phyloP scores from a whole-genome alignment of 495 filamentous ascomycete species.

The Jackrogersella multiformis region DNA sequence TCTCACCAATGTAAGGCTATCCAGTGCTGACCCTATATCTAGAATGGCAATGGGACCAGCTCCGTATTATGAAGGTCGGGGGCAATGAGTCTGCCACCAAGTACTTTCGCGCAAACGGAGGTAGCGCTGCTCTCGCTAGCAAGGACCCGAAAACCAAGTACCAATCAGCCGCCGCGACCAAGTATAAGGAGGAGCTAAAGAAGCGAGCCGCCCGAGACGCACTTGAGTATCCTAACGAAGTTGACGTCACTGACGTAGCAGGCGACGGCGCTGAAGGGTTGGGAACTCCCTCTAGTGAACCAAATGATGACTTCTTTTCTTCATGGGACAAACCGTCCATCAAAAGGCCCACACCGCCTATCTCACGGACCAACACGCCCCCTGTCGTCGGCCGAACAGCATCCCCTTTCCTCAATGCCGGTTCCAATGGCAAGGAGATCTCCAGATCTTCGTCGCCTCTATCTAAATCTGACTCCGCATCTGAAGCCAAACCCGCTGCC shows the following conservation, averaged over 20 bases:
- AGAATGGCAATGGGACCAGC: constrained; percentile 99
- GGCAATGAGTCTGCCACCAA: constrained; percentile 98
- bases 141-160: constrained; percentile 98
- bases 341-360: constrained; percentile 93
- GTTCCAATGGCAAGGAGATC: constrained; percentile 72
- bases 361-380: constrained; percentile 89
- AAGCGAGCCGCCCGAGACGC: constrained; percentile 81
- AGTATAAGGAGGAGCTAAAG: constrained; percentile 96
- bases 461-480: constrained; percentile 60
- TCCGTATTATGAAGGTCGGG: constrained; percentile 97
- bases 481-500: constrained; percentile 59
- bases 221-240: constrained; percentile 85
- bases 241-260: constrained; percentile 80
- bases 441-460: constrained; percentile 85
- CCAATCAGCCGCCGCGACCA: constrained; percentile 84
- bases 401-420: constrained; percentile 86
- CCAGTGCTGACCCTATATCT: constrained; percentile 28
- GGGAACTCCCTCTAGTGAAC: constrained; percentile 80
- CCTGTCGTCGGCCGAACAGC: constrained; percentile 83
- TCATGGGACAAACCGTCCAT: constrained; percentile 98
- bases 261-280: constrained; percentile 69
- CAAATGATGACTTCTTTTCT: constrained; percentile 95
- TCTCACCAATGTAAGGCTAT: constrained; percentile 3
- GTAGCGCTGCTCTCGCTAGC: constrained; percentile 89
- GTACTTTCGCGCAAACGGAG: constrained; percentile 95